Percentiles rank a stretch among this genome's conserved stretches.
phyloP scores from a whole-genome alignment of 169 alveolate species.

The Perkinsus olseni region DNA sequence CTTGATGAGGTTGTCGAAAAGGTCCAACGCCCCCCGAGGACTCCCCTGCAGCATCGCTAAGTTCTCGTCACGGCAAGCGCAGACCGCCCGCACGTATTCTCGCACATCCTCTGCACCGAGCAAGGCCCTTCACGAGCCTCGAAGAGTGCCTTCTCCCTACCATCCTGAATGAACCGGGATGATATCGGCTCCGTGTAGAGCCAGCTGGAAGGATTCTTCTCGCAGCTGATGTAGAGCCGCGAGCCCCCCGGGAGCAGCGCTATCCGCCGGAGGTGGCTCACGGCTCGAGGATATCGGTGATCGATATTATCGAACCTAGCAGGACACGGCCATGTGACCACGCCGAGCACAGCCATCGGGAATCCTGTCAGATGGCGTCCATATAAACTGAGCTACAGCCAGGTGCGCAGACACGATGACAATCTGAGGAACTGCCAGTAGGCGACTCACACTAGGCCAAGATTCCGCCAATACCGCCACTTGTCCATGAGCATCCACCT shows the following conservation, averaged over 20 bases:
- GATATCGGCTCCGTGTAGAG: not conserved
- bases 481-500: not conserved
- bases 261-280: not conserved
- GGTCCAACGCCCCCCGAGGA: not conserved
- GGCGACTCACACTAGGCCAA: not conserved
- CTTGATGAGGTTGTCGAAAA: not conserved
- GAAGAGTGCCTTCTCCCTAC: not conserved
- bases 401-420: too few species aligned
- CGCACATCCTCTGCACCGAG: not conserved
- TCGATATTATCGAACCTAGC: not conserved
- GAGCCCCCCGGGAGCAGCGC: not conserved
- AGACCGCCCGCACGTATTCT: not conserved
- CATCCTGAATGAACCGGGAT: not conserved
- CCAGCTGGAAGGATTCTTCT: not conserved
- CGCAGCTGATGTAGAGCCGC: not conserved
- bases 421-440: too few species aligned
- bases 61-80: not conserved
- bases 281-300: not conserved
- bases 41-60: not conserved
- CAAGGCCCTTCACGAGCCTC: not conserved
- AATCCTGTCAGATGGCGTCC: too few species aligned
- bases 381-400: too few species aligned
- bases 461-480: not conserved
- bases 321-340: too few species aligned
- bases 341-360: too few species aligned